Evolutionary conservation across 2,329 filamentous ascomycete species (phyloP), one percentile per base, ranked within the genome.

Genomic region (Claviceps capensis): DNA sequence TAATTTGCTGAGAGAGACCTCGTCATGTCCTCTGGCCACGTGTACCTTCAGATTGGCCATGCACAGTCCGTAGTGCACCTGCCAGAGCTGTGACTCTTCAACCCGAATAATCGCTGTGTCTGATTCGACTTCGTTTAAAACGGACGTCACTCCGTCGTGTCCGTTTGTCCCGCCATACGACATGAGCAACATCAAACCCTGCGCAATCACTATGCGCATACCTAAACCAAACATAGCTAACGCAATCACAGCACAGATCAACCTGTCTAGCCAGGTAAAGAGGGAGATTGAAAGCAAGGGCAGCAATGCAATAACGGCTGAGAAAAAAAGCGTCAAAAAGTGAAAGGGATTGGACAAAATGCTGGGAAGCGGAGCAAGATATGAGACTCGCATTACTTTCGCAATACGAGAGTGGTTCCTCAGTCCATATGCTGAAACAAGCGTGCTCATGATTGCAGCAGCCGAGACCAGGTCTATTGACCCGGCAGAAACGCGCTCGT

Each of bases 131-230:
- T 95, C 88, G 52, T 80, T 79, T 60, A 96, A 75, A n/a, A 95
- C 83, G 22, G 84, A 82, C 3, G 80, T 75, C 1, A 93, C 82
- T 4, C 79, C 70, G 41, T 63, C 65, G 48, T 69, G 67, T 37
- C 65, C 66, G 47, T 61, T 62, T 36, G 56, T 63, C 9, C 66
- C 68, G 26, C 66, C 65, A 49, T 94, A 96, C 3, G 86, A 91
- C 91, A 98, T 96, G 53, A 98, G 78, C 36, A 98, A 78, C 88
- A 98, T 97, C 30, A 89, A 81, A 1, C 90, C 93, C 59, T 98
- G 81, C 0, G 86, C 86, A 51, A 87, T 82, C 19, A 90, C 90
- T 13, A 97, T 77, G 7, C 89, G 85, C 57, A 85, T 78, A 13
- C 93, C 93, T 5, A 97, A 77, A 37, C 83, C 74, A 56, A 95